These are phyloP conservation scores for Starmerella vaccinii DNA, from an alignment of 805 yeast species.

Conservation along the genomic window DNA sequence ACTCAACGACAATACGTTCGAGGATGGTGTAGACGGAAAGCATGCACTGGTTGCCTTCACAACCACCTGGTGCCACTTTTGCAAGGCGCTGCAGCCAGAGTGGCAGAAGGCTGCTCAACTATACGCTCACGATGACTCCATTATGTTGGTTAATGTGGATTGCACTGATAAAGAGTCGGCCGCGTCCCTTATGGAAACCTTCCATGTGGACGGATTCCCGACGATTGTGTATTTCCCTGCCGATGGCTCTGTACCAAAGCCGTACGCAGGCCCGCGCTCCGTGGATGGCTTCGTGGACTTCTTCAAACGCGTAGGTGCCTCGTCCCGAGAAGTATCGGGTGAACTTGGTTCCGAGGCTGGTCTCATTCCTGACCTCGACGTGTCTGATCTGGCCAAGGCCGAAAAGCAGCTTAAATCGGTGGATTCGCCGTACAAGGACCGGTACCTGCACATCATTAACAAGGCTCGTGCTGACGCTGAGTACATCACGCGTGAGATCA, in stretches of 20 bases:
- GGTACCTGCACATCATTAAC: constrained; percentile 27
- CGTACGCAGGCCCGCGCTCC: constrained; percentile 45
- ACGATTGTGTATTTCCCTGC: constrained; percentile 42
- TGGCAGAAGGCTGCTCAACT: constrained; percentile 43
- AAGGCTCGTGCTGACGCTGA: constrained; percentile 27
- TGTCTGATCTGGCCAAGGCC: constrained; percentile 26
- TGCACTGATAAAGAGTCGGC: constrained; percentile 35
- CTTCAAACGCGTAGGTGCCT: constrained; percentile 35
- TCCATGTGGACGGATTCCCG: constrained; percentile 42
- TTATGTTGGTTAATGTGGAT: constrained; percentile 41
- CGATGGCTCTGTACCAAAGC: constrained; percentile 15
- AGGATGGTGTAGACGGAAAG: constrained; percentile 33
- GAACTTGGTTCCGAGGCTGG: constrained; percentile 36
- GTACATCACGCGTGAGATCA: constrained; percentile 39
- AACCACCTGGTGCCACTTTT: constrained; percentile 54
- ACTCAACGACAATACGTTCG: constrained; percentile 38
- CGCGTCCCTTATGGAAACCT: constrained; percentile 35
- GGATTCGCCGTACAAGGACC: constrained; percentile 18
- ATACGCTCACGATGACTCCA: constrained; percentile 34
- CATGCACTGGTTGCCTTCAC: constrained; percentile 45
- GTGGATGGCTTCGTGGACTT: constrained; percentile 43
- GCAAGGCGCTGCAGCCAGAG: constrained; percentile 43
- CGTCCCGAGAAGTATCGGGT: constrained; percentile 37
- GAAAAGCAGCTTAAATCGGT: constrained; percentile 19
- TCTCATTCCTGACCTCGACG: constrained; percentile 31